Evolutionary conservation across 2,329 filamentous ascomycete genomes (phyloP), one percentile per base, ranked within the genome.

Genomic region (Aspergillus sp.): DNA sequence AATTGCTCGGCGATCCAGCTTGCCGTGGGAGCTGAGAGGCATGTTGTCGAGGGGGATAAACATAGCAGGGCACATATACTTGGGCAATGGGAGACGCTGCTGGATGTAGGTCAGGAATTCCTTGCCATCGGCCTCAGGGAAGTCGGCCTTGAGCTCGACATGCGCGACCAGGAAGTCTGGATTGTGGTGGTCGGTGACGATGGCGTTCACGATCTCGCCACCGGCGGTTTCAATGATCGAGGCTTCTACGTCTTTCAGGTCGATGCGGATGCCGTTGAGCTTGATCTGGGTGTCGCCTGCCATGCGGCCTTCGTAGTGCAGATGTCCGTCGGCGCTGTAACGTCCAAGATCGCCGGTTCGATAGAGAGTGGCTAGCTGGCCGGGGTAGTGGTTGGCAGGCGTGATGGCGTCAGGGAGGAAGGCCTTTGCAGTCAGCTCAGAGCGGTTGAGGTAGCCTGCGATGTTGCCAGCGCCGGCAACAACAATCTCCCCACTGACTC

Each of bases 231-330:
- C n/a, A n/a, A 34, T 12, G 5, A 48, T 34, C 2, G 46, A 9
- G 30, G 24, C 7, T 11, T 73, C 74, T 20, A 83, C 68, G 2
- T 84, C 82, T 1, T 65, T 59, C 1, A 84, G 66, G 12, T 84
- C 80, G 19, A 83, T 73, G 0, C 70, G 66, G 19, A 73, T 58
- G 7, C 69, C 70, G 19, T 59, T 15, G 13, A 48, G 30, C 11
- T 48, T 48, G n/a, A 48, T 17, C 46, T 48, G 27, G 15, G 46
- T 34, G 30, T 48, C 30, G 6, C 46, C 46, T 27, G 13, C 30
- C 24, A 48, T 48, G 6, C 46, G 46, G 9, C 46, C 46, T 9
- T 19, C 15, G 46, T 17, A 20, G n/a, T 19, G 58, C 11, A 33
- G 20, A 83, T 66, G 12, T 83, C 80, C 20, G 82, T 73, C 0